A percentile compares a stretch with the other conserved stretches of the same genome.
Evolutionary conservation across 805 yeast genomes (phyloP).

Genomic region (Pichia phayaonensis): DNA sequence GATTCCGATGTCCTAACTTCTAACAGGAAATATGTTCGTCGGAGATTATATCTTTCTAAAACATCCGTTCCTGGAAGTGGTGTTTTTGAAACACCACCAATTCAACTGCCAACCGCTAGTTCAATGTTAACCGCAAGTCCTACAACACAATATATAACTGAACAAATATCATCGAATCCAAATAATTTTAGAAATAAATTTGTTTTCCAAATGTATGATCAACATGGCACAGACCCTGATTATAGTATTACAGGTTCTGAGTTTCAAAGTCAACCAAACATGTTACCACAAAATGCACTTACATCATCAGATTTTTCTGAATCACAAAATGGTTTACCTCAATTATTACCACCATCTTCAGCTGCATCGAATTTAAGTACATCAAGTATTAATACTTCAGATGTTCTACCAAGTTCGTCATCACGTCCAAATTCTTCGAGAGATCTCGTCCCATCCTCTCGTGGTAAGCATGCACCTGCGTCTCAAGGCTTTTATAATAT

Average conservation of each 20-base stretch:
- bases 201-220: constrained; percentile 8
- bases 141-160: not conserved
- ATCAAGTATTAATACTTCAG: not conserved
- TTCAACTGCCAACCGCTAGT: constrained; percentile 1
- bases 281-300: not conserved
- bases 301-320: not conserved
- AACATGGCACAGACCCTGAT: not conserved
- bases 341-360: not conserved
- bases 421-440: not conserved
- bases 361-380: not conserved
- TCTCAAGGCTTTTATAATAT: not conserved
- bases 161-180: not conserved
- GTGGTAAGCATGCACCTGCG: not conserved
- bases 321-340: not conserved
- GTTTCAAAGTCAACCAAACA: constrained; percentile 9
- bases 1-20: not conserved
- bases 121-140: not conserved
- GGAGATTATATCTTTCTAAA: constrained; percentile 8
- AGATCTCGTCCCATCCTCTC: not conserved
- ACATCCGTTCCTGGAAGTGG: constrained; percentile 11
- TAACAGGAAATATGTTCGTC: constrained; percentile 5
- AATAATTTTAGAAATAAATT: constrained; percentile 3
- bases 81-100: constrained; percentile 10
- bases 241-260: not conserved
- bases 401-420: not conserved